These are phyloP conservation scores for Kodamaea ohmeri DNA, from an alignment of 1,139 yeast species.

Conservation along the genomic window DNA sequence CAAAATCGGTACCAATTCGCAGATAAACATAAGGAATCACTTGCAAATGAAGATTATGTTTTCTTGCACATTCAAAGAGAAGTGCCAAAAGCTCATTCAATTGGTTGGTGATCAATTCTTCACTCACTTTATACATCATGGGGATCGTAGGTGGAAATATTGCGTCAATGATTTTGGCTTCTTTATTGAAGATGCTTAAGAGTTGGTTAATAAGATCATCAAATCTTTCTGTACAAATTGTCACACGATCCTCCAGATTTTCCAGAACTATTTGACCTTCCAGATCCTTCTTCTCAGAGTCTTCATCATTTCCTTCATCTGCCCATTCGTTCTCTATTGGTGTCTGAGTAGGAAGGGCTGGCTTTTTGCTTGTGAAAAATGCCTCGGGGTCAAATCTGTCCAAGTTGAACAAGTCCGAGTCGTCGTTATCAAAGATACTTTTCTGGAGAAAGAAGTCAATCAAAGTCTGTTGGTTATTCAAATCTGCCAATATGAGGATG, in stretches of 20 bases:
- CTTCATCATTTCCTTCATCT: background rate
- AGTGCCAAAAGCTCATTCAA: slow-evolving; percentile 35
- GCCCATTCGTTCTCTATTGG: slow-evolving; percentile 3
- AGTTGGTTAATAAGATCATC: slow-evolving; percentile 26
- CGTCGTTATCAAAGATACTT: slow-evolving; percentile 41
- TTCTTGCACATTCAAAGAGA: slow-evolving; percentile 30
- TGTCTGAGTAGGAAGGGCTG: no score
- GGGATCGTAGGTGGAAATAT: slow-evolving; percentile 43
- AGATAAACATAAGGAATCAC: slow-evolving; percentile 36
- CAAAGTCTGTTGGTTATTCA: slow-evolving; percentile 44
- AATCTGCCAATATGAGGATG: slow-evolving; percentile 34
- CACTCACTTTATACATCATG: slow-evolving; percentile 49
- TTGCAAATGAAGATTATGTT: slow-evolving; percentile 25
- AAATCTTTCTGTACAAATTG: slow-evolving; percentile 21
- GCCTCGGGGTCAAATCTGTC: slow-evolving; percentile 23
- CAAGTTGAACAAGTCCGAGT: slow-evolving; percentile 30
- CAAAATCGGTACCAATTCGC: slow-evolving; percentile 25
- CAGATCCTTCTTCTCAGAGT: no score
- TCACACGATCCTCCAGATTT: no score
- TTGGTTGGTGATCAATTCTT: slow-evolving; percentile 44
- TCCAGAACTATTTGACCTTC: no score
- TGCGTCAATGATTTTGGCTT: slow-evolving; percentile 35
- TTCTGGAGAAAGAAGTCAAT: slow-evolving; percentile 48
- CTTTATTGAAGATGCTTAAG: slow-evolving; percentile 35
- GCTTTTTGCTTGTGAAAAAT: slow-evolving; percentile 19